Conservation (phyloP, 1,139 yeast genomes). For the Diutina siamensis region DNA sequence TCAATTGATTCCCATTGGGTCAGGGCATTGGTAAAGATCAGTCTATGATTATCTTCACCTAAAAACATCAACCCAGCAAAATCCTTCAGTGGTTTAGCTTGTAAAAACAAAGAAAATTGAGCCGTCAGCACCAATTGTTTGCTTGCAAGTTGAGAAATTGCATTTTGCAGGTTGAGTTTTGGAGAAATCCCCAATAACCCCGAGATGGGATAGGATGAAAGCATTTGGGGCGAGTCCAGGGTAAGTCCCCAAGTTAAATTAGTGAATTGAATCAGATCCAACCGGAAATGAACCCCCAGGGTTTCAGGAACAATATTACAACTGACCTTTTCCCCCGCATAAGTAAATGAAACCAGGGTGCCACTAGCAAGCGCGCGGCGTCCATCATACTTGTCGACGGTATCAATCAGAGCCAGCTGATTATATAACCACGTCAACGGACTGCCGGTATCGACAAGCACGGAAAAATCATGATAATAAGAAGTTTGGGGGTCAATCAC, state of each 20-base stretch:
- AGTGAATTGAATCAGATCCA: not conserved
- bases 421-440: slow-evolving; percentile 5
- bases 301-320: not conserved
- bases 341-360: not conserved
- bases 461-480: not conserved
- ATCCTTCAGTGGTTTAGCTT: not conserved
- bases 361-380: not conserved
- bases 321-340: not conserved
- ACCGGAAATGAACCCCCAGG: not conserved
- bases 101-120: not conserved
- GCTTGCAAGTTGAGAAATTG: not conserved
- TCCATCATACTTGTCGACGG: not conserved
- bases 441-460: slow-evolving; percentile 3
- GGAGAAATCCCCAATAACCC: not conserved
- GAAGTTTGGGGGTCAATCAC: not conserved
- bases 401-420: slow-evolving; percentile 1
- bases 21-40: not conserved
- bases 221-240: not conserved
- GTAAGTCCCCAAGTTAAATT: slow-evolving; percentile 1
- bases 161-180: not conserved
- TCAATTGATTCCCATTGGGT: not conserved
- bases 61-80: not conserved
- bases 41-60: not conserved
- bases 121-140: not conserved
- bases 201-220: not conserved